phyloP scores from a whole-genome alignment of 2,329 filamentous ascomycete species.

The Colletotrichum australisinense region DNA sequence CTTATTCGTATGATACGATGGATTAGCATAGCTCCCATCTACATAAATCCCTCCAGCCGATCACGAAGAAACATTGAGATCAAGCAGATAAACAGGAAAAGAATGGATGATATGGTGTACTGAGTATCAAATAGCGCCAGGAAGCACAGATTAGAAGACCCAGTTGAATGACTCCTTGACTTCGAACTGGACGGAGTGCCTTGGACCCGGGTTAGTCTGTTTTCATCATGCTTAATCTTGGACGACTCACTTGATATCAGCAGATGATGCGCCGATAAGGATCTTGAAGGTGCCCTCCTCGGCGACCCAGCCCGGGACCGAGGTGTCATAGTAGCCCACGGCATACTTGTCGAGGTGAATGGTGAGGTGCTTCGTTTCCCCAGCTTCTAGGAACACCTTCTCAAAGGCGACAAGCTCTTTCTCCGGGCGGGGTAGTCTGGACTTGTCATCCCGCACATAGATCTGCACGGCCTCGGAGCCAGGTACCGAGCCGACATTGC shows the following conservation, averaged over 20 bases:
- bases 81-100: background rate
- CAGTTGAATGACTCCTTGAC: constrained; percentile 75
- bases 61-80: background rate
- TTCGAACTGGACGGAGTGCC: constrained; percentile 58
- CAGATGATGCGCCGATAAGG: constrained; percentile 70
- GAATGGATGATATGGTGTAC: background rate
- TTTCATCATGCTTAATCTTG: background rate
- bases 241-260: constrained; percentile 60
- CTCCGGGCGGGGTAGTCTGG: constrained; percentile 71
- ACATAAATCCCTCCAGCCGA: background rate
- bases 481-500: constrained; percentile 65
- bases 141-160: constrained; percentile 61
- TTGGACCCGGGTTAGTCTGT: constrained; percentile 34
- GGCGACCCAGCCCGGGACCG: constrained; percentile 70
- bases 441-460: constrained; percentile 74
- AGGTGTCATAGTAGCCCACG: constrained; percentile 72
- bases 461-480: constrained; percentile 76
- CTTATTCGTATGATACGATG: background rate
- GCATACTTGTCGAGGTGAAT: constrained; percentile 61
- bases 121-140: background rate
- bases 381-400: constrained; percentile 69
- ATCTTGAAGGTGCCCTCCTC: constrained; percentile 73
- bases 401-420: constrained; percentile 79
- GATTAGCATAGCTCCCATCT: background rate
- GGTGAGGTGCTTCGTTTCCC: constrained; percentile 63